Evolutionary conservation across 2,329 filamentous ascomycete genomes (phyloP).

Genomic region (Stromatinia cepivora): DNA sequence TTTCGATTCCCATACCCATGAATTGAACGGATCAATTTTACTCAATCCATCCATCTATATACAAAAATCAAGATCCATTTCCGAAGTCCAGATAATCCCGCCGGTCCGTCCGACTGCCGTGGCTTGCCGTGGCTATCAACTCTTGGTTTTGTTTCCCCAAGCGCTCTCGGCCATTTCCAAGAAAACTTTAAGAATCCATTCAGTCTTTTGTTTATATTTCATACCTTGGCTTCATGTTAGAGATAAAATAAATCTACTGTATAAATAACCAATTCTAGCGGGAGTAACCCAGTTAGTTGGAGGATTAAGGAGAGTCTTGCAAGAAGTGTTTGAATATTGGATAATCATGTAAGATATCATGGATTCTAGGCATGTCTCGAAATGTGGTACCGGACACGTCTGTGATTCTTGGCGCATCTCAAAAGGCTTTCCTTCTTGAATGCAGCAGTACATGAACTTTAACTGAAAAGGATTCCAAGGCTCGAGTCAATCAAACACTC

Average conservation of each 20-base stretch:
- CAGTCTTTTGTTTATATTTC: neutral
- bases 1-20: neutral
- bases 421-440: neutral
- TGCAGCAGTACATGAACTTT: neutral
- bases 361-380: neutral
- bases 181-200: neutral
- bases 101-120: neutral
- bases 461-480: neutral
- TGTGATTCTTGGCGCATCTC: neutral
- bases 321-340: neutral
- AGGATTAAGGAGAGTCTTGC: neutral
- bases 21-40: neutral
- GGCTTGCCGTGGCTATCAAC: neutral
- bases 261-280: neutral
- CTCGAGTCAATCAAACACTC: neutral
- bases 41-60: neutral
- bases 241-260: neutral
- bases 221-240: neutral
- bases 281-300: neutral
- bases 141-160: conserved; percentile 12
- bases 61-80: neutral
- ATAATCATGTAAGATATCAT: neutral
- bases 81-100: neutral
- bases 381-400: neutral
- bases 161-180: neutral